Conservation (phyloP, 1,139 yeast genomes). For the Pneumocystis carinii region DNA sequence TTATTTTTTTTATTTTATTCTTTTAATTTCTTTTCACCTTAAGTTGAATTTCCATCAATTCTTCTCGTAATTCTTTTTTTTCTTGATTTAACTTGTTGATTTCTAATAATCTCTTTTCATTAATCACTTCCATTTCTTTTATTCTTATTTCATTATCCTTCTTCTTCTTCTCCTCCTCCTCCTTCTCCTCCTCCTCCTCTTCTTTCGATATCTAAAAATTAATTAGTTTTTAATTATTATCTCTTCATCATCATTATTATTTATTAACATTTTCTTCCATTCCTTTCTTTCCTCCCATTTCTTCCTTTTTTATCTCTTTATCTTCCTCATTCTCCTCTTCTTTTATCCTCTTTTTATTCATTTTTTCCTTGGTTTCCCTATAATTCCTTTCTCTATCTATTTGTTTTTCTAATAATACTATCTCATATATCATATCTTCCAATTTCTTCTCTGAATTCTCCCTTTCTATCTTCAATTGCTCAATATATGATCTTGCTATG, state of each 20-base stretch:
- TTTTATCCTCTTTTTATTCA: too few relatives aligned
- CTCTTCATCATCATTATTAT: too few relatives aligned
- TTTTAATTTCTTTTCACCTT: background rate
- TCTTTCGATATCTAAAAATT: background rate
- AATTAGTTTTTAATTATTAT: background rate
- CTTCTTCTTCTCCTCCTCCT: too few relatives aligned
- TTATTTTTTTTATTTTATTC: background rate
- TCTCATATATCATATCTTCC: conserved; percentile 11
- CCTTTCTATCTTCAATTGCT: conserved; percentile 6
- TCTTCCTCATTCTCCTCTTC: background rate
- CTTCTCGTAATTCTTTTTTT: background rate
- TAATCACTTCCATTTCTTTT: background rate
- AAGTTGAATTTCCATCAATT: background rate
- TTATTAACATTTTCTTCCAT: background rate
- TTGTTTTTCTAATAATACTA: conserved; percentile 9
- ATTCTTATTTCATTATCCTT: background rate
- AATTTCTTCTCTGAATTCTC: conserved; percentile 8
- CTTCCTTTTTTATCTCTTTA: background rate
- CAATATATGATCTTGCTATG: background rate
- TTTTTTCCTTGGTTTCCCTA: conserved; percentile 5
- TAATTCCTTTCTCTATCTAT: conserved; percentile 9
- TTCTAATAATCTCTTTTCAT: background rate
- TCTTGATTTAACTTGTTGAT: background rate
- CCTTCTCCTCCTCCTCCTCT: too few relatives aligned
- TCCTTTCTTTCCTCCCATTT: background rate